These are phyloP conservation scores for Pseudozyma pruni DNA, from an alignment of 1,284 basidiomycete genomes.

Conservation along the genomic window DNA sequence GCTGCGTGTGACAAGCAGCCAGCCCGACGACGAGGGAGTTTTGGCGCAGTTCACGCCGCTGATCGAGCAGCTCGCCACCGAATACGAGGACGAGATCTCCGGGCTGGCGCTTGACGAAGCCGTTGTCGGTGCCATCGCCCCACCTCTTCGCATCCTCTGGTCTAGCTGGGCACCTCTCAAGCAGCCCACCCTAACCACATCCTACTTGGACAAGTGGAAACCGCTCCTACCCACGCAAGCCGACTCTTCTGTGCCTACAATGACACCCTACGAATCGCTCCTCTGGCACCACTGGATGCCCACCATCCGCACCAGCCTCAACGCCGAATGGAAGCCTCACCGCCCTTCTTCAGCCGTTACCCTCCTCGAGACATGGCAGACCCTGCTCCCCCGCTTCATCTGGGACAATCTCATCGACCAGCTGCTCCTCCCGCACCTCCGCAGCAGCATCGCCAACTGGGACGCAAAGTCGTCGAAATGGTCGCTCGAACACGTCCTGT, in stretches of 20 bases:
- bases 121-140: constrained; percentile 87
- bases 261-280: constrained; percentile 95
- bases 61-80: constrained; percentile 16
- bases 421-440: constrained; percentile 89
- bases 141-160: constrained; percentile 76
- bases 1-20: background rate
- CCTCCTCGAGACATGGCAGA: constrained; percentile 87
- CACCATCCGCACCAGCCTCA: constrained; percentile 80
- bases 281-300: constrained; percentile 96
- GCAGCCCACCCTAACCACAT: constrained; percentile 74
- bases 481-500: constrained; percentile 80
- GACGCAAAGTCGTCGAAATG: constrained; percentile 40
- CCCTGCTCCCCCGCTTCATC: constrained; percentile 87
- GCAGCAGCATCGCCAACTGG: constrained; percentile 83
- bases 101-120: constrained; percentile 77
- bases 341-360: constrained; percentile 80
- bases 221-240: constrained; percentile 73
- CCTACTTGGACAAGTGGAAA: constrained; percentile 76
- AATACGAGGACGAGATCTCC: constrained; percentile 22
- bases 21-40: background rate
- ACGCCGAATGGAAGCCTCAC: constrained; percentile 86
- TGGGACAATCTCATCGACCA: constrained; percentile 95
- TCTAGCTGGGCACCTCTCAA: constrained; percentile 79
- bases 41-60: constrained; percentile 31
- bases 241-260: constrained; percentile 68